Percentiles rank a stretch among this genome's conserved stretches.
Evolutionary conservation across 768 basidiomycete species (phyloP).

Genomic region (Floccularia luteovirens): DNA sequence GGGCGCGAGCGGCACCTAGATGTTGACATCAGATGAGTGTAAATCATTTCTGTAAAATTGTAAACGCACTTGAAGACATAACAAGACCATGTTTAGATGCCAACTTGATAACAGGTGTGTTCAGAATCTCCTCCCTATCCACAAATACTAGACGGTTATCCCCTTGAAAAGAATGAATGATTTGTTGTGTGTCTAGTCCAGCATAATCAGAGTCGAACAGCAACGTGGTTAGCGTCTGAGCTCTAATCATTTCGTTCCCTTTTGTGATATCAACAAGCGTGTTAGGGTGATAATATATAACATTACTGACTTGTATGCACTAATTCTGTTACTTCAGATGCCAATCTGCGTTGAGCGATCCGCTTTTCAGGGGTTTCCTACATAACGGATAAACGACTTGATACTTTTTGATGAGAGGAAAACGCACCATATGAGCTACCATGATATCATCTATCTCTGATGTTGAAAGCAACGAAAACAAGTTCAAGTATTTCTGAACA

Average conservation of each 20-base stretch:
- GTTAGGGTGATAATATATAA: background rate
- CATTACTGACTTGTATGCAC: slow-evolving; percentile 29
- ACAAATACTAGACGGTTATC: slow-evolving; percentile 60
- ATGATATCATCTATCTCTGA: slow-evolving; percentile 51
- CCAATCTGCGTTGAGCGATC: slow-evolving; percentile 38
- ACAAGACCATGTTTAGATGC: slow-evolving; percentile 49
- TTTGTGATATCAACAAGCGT: slow-evolving; percentile 1
- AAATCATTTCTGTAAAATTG: background rate
- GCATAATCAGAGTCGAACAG: slow-evolving; percentile 35
- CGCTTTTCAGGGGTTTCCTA: slow-evolving; percentile 36
- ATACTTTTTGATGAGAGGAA: slow-evolving; percentile 4
- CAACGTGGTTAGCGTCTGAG: slow-evolving; percentile 33
- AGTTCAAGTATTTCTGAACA: slow-evolving; percentile 68
- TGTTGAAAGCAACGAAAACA: slow-evolving; percentile 73
- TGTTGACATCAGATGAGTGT: slow-evolving; percentile 1
- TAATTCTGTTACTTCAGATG: slow-evolving; percentile 47
- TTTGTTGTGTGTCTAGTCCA: slow-evolving; percentile 44
- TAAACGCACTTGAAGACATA: slow-evolving; percentile 55
- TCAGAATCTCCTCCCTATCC: slow-evolving; percentile 41
- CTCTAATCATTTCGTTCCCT: slow-evolving; percentile 31
- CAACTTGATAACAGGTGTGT: slow-evolving; percentile 51
- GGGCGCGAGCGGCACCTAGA: slow-evolving; percentile 56
- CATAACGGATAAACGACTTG: background rate
- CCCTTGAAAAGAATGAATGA: slow-evolving; percentile 52
- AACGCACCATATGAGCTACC: slow-evolving; percentile 46